Evolutionary conservation across 2,329 filamentous ascomycete genomes (phyloP), one percentile per base, ranked within the genome.

Genomic region (Aureobasidium mangrovei): DNA sequence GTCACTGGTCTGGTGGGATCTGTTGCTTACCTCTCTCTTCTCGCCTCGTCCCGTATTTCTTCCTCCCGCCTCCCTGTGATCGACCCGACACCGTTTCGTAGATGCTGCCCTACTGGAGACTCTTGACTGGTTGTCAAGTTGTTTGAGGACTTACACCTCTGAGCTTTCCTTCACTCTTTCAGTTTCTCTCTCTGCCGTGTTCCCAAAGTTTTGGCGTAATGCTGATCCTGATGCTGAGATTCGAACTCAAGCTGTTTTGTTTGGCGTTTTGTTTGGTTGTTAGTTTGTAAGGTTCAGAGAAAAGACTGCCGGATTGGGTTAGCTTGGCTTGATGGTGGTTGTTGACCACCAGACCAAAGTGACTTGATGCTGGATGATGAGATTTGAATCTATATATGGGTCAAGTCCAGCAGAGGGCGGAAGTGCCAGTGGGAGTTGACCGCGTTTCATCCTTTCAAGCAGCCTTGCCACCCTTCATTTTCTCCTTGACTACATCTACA

Each of bases 101-200:
- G 46, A n/a, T 24, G 33, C 33, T 27, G 35, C 46, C 40, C 31
- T 36, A 48, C 46, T 10, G 26, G 35, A 48, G 46, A 48, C 46
- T 18, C 18, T 18, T 18, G 18, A 18, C 18, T 18, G 18, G 18
- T 18, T 18, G 18, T 18, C 18, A 18, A 18, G 46, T 48, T 40
- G 46, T 18, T 48, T 40, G 46, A 32, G 46, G 46, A 48, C 7
- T 48, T 48, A 39, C 35, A 48, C 35, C 46, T 32, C 46, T 48
- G 46, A 36, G 27, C 27, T 39, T 10, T 7, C 7, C 7, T 7
- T 35, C 32, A 35, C 10, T 10, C 32, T 33, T 6, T 7, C 32
- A 33, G 10, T 10, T 7, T 33, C 6, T 7, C 35, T 31, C 46
- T 32, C 36, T 49, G 26, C 40, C 36, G 46, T 36, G 26, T 26